Evolutionary conservation across 768 basidiomycete genomes (phyloP), one percentile per base, ranked within the genome.

Genomic region (Mycena rosella): DNA sequence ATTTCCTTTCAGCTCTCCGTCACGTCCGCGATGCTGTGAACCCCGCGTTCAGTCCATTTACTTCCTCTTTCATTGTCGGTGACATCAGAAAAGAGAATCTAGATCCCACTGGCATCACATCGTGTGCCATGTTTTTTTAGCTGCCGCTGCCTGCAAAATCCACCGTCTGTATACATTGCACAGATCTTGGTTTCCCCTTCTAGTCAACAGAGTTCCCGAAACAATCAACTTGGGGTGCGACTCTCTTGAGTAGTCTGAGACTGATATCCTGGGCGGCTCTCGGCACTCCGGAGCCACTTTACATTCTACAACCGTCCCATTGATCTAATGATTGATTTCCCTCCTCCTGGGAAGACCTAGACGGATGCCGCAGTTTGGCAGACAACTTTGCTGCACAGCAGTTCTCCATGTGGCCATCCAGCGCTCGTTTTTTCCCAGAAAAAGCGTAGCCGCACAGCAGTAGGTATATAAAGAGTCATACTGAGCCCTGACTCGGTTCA

Each of bases 301-400:
- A 49, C 67, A 54, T 58, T 68, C 54, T 27, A 45, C 44, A 44
- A 56, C 61, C 44, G 40, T 32, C 48, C 36, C 8, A 22, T 30
- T 58, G 51, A 51, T 60, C 42, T 24, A 60, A 42, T 64, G 49
- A 71, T 71, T 54, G 63, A 71, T 68, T 51, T 60, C 40, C 36
- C 36, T 29, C 44, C 29, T 70, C 65, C 34, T 71, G 57, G 52
- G 61, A 64, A 56, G 52, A 20, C n/a, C 30, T 53, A 24, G 34
- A 36, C 20, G 29, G 30, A 36, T 44, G 60, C 34, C 64, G 62
- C 66, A 58, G 45, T 59, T 60, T 60, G 58, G 61, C 44, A 68
- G 60, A 60, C 53, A 64, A 65, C 57, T 71, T 61, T 61, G 57
- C 24, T 60, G 60, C 66, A 71, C 70, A 71, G 70, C 69, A 66